Evolutionary conservation across 148 eudicot genomes (phyloP).

Genomic region (Rhododendron ovatum): DNA sequence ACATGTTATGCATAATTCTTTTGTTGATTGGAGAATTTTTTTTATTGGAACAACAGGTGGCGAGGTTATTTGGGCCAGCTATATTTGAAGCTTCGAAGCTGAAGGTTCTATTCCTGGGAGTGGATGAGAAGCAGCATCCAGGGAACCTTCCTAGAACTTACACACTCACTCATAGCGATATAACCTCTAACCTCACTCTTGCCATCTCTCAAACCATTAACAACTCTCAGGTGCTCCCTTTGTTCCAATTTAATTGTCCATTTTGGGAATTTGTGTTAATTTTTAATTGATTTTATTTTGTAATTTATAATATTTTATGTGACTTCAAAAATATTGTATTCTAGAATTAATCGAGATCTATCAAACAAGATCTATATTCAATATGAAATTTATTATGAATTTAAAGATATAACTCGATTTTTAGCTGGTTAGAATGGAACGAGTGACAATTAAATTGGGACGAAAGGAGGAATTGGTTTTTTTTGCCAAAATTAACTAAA

Average conservation of each 20-base stretch:
- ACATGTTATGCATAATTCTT: background rate
- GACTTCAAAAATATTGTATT: too few species aligned
- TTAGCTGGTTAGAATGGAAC: too few species aligned
- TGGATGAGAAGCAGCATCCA: slow-evolving; percentile 78
- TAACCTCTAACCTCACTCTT: slow-evolving; percentile 79
- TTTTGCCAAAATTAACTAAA: background rate
- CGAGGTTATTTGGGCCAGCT: slow-evolving; percentile 89
- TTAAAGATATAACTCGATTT: too few species aligned
- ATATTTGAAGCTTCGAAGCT: slow-evolving; percentile 92
- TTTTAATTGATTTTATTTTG: too few species aligned
- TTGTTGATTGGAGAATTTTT: background rate
- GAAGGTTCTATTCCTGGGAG: slow-evolving; percentile 73
- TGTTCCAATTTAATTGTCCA: too few species aligned
- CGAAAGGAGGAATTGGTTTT: too few species aligned
- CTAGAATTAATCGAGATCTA: too few species aligned
- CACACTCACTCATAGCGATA: slow-evolving; percentile 85
- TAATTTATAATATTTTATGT: too few species aligned
- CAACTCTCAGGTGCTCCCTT: slow-evolving; percentile 97
- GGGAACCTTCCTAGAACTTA: slow-evolving; percentile 84
- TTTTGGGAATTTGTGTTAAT: too few species aligned
- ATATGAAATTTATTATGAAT: too few species aligned
- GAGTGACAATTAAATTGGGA: too few species aligned
- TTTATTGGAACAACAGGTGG: slow-evolving; percentile 49
- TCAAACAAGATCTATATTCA: too few species aligned
- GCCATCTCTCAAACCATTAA: slow-evolving; percentile 89